phyloP scores from a whole-genome alignment of 2,329 filamentous ascomycete species.

The Exophiala viscosa region DNA sequence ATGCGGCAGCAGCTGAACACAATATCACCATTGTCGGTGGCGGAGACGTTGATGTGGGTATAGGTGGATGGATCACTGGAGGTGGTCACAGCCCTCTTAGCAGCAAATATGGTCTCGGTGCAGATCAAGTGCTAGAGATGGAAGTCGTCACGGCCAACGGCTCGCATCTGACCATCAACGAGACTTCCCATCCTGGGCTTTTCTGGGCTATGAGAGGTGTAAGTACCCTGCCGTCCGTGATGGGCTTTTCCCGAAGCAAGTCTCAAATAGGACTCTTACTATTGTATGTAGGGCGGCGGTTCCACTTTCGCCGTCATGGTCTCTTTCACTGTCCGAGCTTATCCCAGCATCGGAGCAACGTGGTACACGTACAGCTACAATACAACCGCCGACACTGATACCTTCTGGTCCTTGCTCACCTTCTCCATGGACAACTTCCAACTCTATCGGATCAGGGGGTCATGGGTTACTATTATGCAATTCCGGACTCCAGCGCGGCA shows the following conservation, averaged over 20 bases:
- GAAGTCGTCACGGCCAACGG: constrained; percentile 50
- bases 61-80: constrained; percentile 47
- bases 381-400: constrained; percentile 33
- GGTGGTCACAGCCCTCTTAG: constrained; percentile 56
- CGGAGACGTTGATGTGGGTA: constrained; percentile 53
- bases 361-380: constrained; percentile 43
- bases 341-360: constrained; percentile 41
- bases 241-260: constrained; percentile 4
- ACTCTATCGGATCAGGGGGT: constrained; percentile 16
- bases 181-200: constrained; percentile 43
- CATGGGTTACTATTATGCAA: constrained; percentile 23
- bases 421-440: constrained; percentile 33
- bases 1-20: constrained; percentile 46
- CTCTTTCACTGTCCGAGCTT: constrained; percentile 49
- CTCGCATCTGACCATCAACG: constrained; percentile 42
- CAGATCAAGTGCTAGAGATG: constrained; percentile 49
- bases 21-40: constrained; percentile 53
- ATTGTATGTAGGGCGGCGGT: constrained; percentile 27
- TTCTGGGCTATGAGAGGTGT: constrained; percentile 51
- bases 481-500: constrained; percentile 20
- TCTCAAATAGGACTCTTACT: background rate
- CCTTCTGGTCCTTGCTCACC: constrained; percentile 50
- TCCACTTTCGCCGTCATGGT: constrained; percentile 52
- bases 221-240: background rate
- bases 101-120: constrained; percentile 48